These are phyloP conservation scores for Sophora flavescens DNA, from an alignment of 306 rosid species.

Conservation along the genomic window DNA sequence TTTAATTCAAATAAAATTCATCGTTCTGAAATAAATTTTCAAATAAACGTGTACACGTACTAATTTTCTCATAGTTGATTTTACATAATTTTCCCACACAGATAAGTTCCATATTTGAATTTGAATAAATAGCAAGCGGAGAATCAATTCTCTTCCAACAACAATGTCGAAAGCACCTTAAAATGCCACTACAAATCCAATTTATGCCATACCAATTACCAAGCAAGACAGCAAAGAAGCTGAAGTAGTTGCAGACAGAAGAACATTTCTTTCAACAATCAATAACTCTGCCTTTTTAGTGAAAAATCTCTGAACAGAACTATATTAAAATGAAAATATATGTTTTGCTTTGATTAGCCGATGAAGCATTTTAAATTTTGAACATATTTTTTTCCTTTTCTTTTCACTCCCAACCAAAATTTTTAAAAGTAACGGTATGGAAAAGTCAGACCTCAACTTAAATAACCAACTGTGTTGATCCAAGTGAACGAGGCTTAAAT, in stretches of 20 bases:
- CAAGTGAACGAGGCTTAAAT: no score
- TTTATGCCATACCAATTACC: slow-evolving; percentile 10
- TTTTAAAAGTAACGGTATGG: no score
- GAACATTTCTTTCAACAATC: slow-evolving; percentile 46
- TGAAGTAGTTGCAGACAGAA: slow-evolving; percentile 22
- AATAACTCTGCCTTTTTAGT: slow-evolving; percentile 15
- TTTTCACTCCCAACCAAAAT: background rate
- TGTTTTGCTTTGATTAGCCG: background rate
- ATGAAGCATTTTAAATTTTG: slow-evolving; percentile 2
- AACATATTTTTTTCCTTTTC: background rate
- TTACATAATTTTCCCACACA: no score
- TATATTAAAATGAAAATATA: background rate
- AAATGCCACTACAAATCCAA: background rate
- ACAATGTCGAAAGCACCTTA: background rate
- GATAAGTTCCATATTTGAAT: background rate
- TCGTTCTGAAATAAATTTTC: no score
- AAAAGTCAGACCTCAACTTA: no score
- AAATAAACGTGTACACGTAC: background rate
- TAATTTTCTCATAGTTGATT: no score
- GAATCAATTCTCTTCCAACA: background rate
- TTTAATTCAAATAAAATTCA: no score
- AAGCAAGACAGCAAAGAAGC: slow-evolving; percentile 3
- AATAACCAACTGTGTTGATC: no score
- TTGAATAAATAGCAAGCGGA: background rate
- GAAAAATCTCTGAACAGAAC: slow-evolving; percentile 33